Conservation (phyloP, 345 rosid species). For the Brassica nigra region DNA sequence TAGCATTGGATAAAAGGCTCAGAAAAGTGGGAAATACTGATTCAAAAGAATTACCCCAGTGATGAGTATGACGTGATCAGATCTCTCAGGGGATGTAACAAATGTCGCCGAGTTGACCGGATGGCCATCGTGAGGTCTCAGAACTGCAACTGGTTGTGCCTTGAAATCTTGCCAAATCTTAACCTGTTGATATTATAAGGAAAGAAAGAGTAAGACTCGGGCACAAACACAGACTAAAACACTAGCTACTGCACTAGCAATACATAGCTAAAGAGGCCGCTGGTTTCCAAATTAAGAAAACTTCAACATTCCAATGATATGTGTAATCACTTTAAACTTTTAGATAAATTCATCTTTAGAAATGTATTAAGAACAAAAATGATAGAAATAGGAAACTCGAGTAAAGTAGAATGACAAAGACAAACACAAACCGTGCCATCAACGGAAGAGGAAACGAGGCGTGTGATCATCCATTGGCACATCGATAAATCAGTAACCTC, state of each 20-base stretch:
- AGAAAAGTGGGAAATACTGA: neutral
- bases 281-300: neutral
- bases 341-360: neutral
- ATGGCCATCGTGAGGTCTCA: conserved; percentile 84
- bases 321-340: neutral
- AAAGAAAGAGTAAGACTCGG: conserved; percentile 8
- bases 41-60: conserved; percentile 65
- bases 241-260: conserved; percentile 13
- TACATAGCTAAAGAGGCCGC: conserved; percentile 10
- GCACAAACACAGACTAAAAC: neutral
- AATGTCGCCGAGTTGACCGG: conserved; percentile 77
- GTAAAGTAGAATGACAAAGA: conserved; percentile 10
- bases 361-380: neutral
- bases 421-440: conserved; percentile 83
- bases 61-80: conserved; percentile 80
- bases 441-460: conserved; percentile 79
- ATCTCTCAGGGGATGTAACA: conserved; percentile 66
- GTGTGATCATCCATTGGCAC: conserved; percentile 88
- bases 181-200: conserved; percentile 50
- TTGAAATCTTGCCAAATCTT: conserved; percentile 94
- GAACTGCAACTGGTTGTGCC: conserved; percentile 59
- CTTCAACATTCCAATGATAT: neutral
- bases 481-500: conserved; percentile 93
- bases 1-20: neutral
- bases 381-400: neutral